Base-by-base conservation (phyloP, 768 basidiomycete genomes). In the Tulasnella sp. region DNA sequence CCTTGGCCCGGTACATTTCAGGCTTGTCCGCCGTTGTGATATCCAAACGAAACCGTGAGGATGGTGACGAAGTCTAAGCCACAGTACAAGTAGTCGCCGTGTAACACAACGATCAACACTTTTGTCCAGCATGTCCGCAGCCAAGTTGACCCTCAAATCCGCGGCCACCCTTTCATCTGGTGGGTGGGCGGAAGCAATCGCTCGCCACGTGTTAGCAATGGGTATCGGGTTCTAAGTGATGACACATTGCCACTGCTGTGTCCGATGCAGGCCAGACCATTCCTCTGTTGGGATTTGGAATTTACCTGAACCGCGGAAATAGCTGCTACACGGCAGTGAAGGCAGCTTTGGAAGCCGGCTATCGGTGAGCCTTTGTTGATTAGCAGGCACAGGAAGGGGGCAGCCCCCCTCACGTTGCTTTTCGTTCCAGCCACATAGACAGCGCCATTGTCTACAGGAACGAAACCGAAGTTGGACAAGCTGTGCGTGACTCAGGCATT, bases 201-300 rank as follows among this genome's bases (percentile, higher is more conserved):
- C 16, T 15, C 26, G 74, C 29, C 15, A 40, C 6, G 11, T 1
- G 9, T 3, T 40, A 7, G 40, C 40, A 40, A 40, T 75, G 26
- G 20, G 37, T 23, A 26, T 11, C n/a, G 40, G n/a, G 23, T 61
- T 40, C n/a, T 10, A 6, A 37, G 29, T 20, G 46, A 37, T 26
- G 46, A 20, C 51, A 57, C 70, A 74, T 16, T 23, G 57, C 57
- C 57, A 61, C 5, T 61, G 23, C 57, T 23, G 57, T 61, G 57
- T 26, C 57, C 70, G 40, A 70, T 13, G 71, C 78, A 87, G 92
- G 91, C 20, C 83, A 88, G 82, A 77, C 83, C 32, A 90, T 93
- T 85, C 92, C 92, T 32, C 82, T 87, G 7, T 85, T 93, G 3
- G 92, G 92, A 16, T 90, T 93, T 77, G 92, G 86, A 3, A 91